A percentile compares a stretch with the other conserved stretches of the same genome.
Evolutionary conservation across 306 rosid genomes (phyloP).

Genomic region (Dalbergia cultrata): DNA sequence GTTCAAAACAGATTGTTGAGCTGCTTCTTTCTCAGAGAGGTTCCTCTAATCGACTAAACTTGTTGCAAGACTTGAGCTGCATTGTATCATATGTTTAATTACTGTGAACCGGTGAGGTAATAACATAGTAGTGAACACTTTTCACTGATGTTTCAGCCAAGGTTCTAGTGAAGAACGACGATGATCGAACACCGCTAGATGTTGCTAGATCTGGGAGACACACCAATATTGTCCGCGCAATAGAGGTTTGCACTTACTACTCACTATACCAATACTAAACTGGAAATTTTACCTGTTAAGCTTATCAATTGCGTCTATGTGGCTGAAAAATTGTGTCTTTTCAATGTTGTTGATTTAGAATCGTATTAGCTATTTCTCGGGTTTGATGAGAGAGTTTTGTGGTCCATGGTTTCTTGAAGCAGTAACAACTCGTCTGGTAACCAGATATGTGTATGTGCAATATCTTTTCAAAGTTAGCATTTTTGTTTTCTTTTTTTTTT

Average conservation of each 20-base stretch:
- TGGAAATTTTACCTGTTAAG: background rate
- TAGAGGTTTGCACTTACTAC: background rate
- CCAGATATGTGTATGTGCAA: background rate
- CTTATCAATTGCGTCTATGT: background rate
- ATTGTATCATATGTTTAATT: background rate
- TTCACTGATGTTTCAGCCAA: slow-evolving; percentile 4
- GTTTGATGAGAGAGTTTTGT: slow-evolving; percentile 2
- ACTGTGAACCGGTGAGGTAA: background rate
- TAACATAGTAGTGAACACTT: background rate
- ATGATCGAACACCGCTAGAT: background rate
- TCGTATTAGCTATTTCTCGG: slow-evolving; percentile 14
- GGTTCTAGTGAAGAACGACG: background rate
- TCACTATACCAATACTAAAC: background rate
- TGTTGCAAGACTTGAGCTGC: background rate
- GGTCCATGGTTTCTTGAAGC: slow-evolving; percentile 14
- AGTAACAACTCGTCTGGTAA: background rate
- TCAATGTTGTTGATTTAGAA: slow-evolving; percentile 5
- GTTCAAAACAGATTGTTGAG: background rate
- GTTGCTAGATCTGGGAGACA: background rate
- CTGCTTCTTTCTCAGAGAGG: slow-evolving; percentile 14
- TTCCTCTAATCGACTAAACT: slow-evolving; percentile 6
- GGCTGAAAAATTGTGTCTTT: background rate
- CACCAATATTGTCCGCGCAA: background rate
- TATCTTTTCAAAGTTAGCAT: background rate
- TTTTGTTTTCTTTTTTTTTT: background rate